phyloP scores from a whole-genome alignment of 345 rosid species.

The rapeseed (Brassica napus) region DNA sequence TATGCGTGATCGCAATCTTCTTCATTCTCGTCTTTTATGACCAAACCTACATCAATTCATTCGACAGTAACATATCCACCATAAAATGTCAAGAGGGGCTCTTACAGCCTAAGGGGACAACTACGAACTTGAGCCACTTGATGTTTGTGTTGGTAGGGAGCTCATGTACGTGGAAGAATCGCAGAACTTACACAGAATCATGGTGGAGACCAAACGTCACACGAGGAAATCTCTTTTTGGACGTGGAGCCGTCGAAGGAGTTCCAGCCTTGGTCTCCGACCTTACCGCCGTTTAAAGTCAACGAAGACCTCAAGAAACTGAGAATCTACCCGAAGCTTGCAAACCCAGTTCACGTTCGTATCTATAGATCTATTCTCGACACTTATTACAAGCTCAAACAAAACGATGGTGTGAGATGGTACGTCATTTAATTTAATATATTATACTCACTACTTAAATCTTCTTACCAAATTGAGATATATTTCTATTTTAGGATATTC shows the following conservation, averaged over 20 bases:
- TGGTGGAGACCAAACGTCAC: constrained; percentile 67
- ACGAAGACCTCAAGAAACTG: constrained; percentile 44
- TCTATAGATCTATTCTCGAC: constrained; percentile 53
- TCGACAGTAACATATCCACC: constrained; percentile 7
- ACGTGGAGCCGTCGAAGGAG: constrained; percentile 41
- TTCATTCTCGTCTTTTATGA: constrained; percentile 10
- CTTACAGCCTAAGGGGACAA: not conserved
- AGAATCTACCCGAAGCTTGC: constrained; percentile 35
- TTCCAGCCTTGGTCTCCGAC: constrained; percentile 53
- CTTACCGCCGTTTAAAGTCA: constrained; percentile 52
- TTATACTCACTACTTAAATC: not conserved
- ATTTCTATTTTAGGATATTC: not conserved
- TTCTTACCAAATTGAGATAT: not conserved
- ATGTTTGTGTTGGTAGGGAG: constrained; percentile 50
- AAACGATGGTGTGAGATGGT: constrained; percentile 46
- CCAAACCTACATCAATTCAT: not conserved
- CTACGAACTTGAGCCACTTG: constrained; percentile 51
- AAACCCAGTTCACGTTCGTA: constrained; percentile 33
- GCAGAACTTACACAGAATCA: constrained; percentile 46
- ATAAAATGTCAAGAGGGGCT: constrained; percentile 6
- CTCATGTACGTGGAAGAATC: constrained; percentile 43
- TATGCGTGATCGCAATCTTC: not conserved
- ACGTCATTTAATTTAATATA: not conserved
- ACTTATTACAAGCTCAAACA: constrained; percentile 40
- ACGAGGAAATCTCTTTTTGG: constrained; percentile 35